A percentile compares a stretch with the other conserved stretches of the same genome.
These are phyloP conservation scores for Candida ortonii DNA, from an alignment of 805 yeast species.

Conservation along the genomic window DNA sequence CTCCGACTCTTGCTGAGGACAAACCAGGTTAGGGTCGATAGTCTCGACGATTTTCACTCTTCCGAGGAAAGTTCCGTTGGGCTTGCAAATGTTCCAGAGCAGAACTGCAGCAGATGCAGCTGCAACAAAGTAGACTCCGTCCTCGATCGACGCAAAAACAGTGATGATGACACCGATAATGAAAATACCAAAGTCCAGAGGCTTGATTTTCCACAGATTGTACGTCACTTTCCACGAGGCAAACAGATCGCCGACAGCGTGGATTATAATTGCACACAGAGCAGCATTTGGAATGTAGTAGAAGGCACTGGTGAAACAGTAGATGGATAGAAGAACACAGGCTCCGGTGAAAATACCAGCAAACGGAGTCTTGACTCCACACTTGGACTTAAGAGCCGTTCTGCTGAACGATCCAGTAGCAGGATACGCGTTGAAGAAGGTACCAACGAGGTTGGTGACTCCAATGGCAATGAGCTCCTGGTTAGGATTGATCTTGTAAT, in stretches of 20 bases:
- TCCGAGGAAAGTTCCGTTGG: slow-evolving; percentile 82
- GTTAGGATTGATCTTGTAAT: slow-evolving; percentile 86
- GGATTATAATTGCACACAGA: slow-evolving; percentile 83
- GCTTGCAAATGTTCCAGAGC: slow-evolving; percentile 72
- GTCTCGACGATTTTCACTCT: slow-evolving; percentile 69
- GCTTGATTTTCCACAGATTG: slow-evolving; percentile 69
- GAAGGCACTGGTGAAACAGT: slow-evolving; percentile 79
- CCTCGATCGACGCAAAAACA: slow-evolving; percentile 75
- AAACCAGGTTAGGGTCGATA: too few relatives aligned
- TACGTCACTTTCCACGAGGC: slow-evolving; percentile 66
- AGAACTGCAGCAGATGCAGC: slow-evolving; percentile 77
- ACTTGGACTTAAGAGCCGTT: slow-evolving; percentile 90
- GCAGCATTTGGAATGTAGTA: slow-evolving; percentile 90
- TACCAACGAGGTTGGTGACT: slow-evolving; percentile 83
- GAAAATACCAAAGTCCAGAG: slow-evolving; percentile 73
- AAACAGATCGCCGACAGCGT: slow-evolving; percentile 85
- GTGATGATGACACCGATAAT: slow-evolving; percentile 69
- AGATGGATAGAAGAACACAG: slow-evolving; percentile 83
- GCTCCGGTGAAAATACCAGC: slow-evolving; percentile 90
- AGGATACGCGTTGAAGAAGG: slow-evolving; percentile 91
- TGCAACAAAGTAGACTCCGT: slow-evolving; percentile 88
- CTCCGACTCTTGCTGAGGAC: too few relatives aligned
- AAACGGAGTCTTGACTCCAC: slow-evolving; percentile 92
- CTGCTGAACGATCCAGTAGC: slow-evolving; percentile 95
- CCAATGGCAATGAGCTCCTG: slow-evolving; percentile 95